These are phyloP conservation scores for Kluyveromyces dobzhanskii DNA, from an alignment of 805 yeast species.

Conservation along the genomic window DNA sequence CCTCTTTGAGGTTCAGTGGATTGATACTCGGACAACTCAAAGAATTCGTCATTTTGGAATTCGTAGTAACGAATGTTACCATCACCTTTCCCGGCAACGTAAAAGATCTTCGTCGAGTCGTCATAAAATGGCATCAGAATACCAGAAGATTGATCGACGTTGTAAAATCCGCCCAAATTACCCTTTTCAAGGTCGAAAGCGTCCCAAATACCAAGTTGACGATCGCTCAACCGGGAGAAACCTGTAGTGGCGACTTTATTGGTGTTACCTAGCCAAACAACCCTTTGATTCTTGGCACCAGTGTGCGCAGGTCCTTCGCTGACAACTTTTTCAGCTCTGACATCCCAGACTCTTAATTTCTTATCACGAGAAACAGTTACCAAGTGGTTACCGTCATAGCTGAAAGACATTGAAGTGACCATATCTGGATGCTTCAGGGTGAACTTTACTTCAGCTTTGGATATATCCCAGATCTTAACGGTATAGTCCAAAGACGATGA, in stretches of 20 bases:
- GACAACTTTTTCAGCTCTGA: slow-evolving; percentile 61
- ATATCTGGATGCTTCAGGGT: slow-evolving; percentile 82
- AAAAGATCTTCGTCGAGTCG: slow-evolving; percentile 67
- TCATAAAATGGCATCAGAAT: slow-evolving; percentile 89
- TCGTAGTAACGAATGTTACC: slow-evolving; percentile 95
- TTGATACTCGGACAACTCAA: slow-evolving; percentile 78
- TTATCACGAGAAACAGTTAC: slow-evolving; percentile 92
- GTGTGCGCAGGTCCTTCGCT: slow-evolving; percentile 85
- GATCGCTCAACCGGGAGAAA: slow-evolving; percentile 82
- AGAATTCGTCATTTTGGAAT: slow-evolving; percentile 74
- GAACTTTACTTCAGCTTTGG: slow-evolving; percentile 57
- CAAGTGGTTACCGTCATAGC: slow-evolving; percentile 76
- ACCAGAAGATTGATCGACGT: slow-evolving; percentile 87
- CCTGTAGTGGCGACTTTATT: slow-evolving; percentile 91
- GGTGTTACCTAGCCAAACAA: slow-evolving; percentile 82
- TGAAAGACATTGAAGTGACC: slow-evolving; percentile 89
- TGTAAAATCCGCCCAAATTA: slow-evolving; percentile 81
- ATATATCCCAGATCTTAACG: slow-evolving; percentile 85
- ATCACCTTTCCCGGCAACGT: slow-evolving; percentile 95
- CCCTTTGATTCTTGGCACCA: slow-evolving; percentile 87
- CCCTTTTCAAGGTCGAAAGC: slow-evolving; percentile 64
- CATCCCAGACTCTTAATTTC: slow-evolving; percentile 85
- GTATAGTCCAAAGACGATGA: slow-evolving; percentile 87
- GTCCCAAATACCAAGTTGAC: slow-evolving; percentile 95
- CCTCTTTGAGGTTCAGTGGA: slow-evolving; percentile 96